Percentiles rank a stretch among this genome's conserved stretches.
Evolutionary conservation across 148 eudicot species (phyloP).

Genomic region (Chenopodium suecicum): DNA sequence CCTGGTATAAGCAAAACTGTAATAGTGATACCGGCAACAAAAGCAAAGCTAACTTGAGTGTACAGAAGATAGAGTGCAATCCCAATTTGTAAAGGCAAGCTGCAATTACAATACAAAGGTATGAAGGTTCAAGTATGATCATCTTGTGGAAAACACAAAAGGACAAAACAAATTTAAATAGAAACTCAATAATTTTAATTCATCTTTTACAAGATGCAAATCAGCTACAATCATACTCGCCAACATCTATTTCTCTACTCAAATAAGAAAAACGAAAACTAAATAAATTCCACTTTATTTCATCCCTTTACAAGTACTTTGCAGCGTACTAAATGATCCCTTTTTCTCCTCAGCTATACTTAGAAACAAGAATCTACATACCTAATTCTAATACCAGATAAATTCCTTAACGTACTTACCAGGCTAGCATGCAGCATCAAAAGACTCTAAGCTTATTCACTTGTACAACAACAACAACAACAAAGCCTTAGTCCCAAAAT

Average conservation of each 20-base stretch:
- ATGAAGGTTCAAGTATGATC: not conserved
- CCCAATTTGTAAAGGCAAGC: slow-evolving; percentile 97
- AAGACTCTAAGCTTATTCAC: too few species aligned
- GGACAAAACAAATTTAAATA: slow-evolving; percentile 4
- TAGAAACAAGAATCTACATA: too few species aligned
- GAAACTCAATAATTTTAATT: not conserved
- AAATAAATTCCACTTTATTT: too few species aligned
- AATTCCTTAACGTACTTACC: too few species aligned
- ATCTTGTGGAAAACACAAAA: not conserved
- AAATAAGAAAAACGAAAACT: not conserved
- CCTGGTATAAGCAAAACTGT: slow-evolving; percentile 94
- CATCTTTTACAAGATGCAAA: not conserved
- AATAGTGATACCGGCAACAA: slow-evolving; percentile 78
- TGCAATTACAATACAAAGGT: slow-evolving; percentile 34
- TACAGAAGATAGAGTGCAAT: slow-evolving; percentile 82
- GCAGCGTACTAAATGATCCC: too few species aligned
- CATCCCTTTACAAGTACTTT: too few species aligned
- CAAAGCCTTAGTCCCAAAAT: too few species aligned
- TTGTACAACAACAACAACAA: too few species aligned
- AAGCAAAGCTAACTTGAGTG: slow-evolving; percentile 86
- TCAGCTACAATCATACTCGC: not conserved
- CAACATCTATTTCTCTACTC: not conserved
- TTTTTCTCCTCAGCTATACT: too few species aligned
- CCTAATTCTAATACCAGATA: too few species aligned
- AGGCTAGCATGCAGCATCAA: too few species aligned